Percentiles rank a stretch among this genome's conserved stretches.
Conservation (phyloP, 139 green algal species). For the Tetradesmus lagerheimii region DNA sequence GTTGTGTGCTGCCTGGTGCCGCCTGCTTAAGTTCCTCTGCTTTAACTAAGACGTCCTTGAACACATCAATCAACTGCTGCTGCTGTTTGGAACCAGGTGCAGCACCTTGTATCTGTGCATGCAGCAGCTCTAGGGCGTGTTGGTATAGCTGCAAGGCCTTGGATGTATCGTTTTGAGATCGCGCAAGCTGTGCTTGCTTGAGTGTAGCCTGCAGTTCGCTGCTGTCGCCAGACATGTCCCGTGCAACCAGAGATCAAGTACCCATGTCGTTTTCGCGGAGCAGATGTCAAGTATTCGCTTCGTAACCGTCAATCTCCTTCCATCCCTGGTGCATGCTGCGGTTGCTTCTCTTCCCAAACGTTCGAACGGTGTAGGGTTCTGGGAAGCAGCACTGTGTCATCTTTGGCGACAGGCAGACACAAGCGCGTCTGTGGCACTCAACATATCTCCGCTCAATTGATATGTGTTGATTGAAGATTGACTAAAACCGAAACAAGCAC, state of each 20-base stretch:
- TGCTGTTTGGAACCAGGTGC: background rate
- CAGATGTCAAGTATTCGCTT: too few relatives aligned
- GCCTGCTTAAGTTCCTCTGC: constrained; percentile 37
- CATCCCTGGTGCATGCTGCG: too few relatives aligned
- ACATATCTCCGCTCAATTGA: too few relatives aligned
- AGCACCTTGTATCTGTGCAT: background rate
- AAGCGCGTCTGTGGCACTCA: too few relatives aligned
- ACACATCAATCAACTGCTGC: constrained; percentile 5
- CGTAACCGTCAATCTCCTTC: too few relatives aligned
- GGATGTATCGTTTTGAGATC: background rate
- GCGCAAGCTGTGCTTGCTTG: background rate
- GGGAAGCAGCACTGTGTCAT: too few relatives aligned
- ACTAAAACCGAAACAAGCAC: too few relatives aligned
- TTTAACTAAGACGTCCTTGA: constrained; percentile 2
- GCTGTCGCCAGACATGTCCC: background rate
- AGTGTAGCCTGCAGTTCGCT: background rate
- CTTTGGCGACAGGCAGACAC: too few relatives aligned
- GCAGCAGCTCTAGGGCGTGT: constrained; percentile 17
- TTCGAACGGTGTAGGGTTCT: too few relatives aligned
- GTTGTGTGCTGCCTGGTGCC: background rate
- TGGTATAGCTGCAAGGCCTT: constrained; percentile 16
- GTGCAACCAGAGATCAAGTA: background rate
- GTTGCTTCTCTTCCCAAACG: too few relatives aligned
- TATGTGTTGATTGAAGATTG: too few relatives aligned
- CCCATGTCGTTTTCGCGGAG: background rate